A percentile compares a stretch with the other conserved stretches of the same genome.
Conservation (phyloP, 2,329 filamentous ascomycete species). For the Didymella pinodella region DNA sequence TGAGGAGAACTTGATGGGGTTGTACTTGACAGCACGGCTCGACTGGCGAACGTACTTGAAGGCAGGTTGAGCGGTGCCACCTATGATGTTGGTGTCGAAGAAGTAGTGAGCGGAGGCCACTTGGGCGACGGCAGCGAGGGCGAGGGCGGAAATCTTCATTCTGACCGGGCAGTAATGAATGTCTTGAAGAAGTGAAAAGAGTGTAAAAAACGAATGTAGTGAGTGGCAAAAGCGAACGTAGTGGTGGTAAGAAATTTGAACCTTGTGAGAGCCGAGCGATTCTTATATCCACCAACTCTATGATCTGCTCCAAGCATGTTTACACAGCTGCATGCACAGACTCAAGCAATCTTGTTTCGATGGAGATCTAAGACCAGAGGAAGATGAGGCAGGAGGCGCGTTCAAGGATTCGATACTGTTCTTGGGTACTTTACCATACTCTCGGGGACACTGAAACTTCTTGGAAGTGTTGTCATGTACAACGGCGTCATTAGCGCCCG, state of each 20-base stretch:
- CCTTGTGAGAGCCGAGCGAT: background rate
- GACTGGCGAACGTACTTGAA: slow-evolving; percentile 35
- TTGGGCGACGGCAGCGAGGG: slow-evolving; percentile 18
- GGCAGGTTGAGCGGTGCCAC: slow-evolving; percentile 21
- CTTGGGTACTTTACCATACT: background rate
- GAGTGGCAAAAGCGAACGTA: slow-evolving; percentile 17
- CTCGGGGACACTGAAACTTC: slow-evolving; percentile 11
- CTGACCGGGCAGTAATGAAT: slow-evolving; percentile 20
- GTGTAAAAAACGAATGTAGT: slow-evolving; percentile 10
- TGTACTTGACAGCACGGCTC: slow-evolving; percentile 32
- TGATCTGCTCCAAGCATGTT: slow-evolving; percentile 5
- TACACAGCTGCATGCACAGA: background rate
- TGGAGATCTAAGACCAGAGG: slow-evolving; percentile 1
- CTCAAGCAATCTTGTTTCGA: slow-evolving; percentile 5
- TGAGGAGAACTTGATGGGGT: slow-evolving; percentile 36
- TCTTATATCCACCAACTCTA: slow-evolving; percentile 10
- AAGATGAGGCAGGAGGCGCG: slow-evolving; percentile 7
- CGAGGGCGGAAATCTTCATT: slow-evolving; percentile 19
- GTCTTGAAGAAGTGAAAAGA: slow-evolving; percentile 17
- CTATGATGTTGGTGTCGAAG: slow-evolving; percentile 32
- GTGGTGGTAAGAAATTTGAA: background rate
- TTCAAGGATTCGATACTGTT: slow-evolving; percentile 6
- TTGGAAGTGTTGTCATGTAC: slow-evolving; percentile 1
- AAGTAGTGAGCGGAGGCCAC: slow-evolving; percentile 38
- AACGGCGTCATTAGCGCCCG: slow-evolving; percentile 6